Base-by-base conservation (phyloP, 176 grass and related monocot genomes). In the Oryza officinalis region DNA sequence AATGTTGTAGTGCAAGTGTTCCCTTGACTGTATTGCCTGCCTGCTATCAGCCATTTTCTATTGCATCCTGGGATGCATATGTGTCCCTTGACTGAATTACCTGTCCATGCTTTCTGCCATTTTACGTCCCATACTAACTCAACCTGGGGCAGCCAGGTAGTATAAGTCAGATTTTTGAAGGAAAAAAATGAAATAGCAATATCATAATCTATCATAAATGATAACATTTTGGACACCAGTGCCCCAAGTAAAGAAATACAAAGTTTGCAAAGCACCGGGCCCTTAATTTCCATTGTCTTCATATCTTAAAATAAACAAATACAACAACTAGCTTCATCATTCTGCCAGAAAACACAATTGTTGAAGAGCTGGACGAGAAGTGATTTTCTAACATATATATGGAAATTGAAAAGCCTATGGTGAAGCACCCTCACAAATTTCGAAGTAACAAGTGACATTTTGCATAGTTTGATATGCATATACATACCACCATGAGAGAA, bases 401-500 rank as follows among this genome's bases (percentile, higher is more conserved):
- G 50, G 1, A 74, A 33, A 20, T 31, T 14, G 2, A 74, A 64
- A 74, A 47, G 57, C 57, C 27, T 33, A 2, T 46, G 12, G 22
- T 45, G 25, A 80, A 68, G 6, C 41, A 46, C 4, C 26, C 40
- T 72, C 20, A 14, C 38, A 13, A 74, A 45, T 41, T 38, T 1
- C 37, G 8, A 38, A 64, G 15, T 75, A 75, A 37, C 8, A 4
- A 37, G 50, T 41, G 26, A 50, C 25, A 18, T 65, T 50, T 78
- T 57, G 8, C 28, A 61, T 69, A 41, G 18, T 54, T 57, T 57
- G 20, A 65, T 37, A 85, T 63, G 18, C 66, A 13, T 52, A 6
- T 72, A 66, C 65, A 77, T 81, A 81, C 71, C 74, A 66, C 20
- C 78, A 23, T 57, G 15, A 17, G 54, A 60, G 49, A 87, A 91